phyloP scores from a whole-genome alignment of 148 eudicot species.

The Silene latifolia region DNA sequence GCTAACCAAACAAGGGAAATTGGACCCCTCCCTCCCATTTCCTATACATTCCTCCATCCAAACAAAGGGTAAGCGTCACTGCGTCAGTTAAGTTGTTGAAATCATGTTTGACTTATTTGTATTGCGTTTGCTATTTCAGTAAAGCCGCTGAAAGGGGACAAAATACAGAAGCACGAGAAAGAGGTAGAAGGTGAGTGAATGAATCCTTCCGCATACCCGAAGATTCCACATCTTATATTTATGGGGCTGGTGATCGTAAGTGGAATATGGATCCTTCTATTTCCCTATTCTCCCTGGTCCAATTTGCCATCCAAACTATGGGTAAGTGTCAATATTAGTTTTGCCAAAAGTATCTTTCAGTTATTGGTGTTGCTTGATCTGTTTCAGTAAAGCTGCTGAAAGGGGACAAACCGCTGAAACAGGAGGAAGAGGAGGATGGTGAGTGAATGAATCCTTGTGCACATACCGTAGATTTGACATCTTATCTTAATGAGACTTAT shows the following conservation, averaged over 20 bases:
- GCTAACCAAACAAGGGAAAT: not conserved
- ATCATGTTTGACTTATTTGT: not conserved
- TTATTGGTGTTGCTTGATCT: not conserved
- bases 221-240: not conserved
- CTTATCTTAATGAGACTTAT: too few species aligned
- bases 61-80: not conserved
- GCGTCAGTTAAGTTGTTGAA: not conserved
- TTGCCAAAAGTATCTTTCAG: not conserved
- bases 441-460: conserved; percentile 4
- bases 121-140: not conserved
- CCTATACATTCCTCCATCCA: not conserved
- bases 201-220: not conserved
- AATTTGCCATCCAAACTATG: too few species aligned
- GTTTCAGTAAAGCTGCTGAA: not conserved
- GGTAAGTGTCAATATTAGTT: not conserved
- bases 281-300: too few species aligned
- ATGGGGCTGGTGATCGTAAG: not conserved
- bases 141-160: not conserved
- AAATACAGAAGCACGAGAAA: conserved; percentile 4
- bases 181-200: conserved; percentile 11
- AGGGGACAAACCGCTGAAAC: conserved; percentile 1
- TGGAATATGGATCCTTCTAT: too few species aligned
- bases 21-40: not conserved
- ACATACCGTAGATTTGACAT: not conserved
- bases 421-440: conserved; percentile 12